Evolutionary conservation across 176 grass and related monocot species (phyloP).

Genomic region (Musa schizocarpa): DNA sequence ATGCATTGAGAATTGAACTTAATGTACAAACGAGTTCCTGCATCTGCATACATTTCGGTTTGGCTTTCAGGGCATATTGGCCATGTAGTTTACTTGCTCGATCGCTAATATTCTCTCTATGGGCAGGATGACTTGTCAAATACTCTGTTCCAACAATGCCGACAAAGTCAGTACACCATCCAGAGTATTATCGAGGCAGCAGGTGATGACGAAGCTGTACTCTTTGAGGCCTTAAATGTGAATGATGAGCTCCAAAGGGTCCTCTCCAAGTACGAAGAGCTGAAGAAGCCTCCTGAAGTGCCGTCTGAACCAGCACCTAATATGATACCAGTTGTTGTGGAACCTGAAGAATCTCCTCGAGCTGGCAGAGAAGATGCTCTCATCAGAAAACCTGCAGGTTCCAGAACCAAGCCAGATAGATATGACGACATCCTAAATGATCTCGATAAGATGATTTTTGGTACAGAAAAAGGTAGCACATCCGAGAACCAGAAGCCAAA

Average conservation of each 20-base stretch:
- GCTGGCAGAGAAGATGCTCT: constrained; percentile 37
- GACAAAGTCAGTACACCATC: constrained; percentile 56
- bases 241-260: constrained; percentile 80
- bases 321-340: constrained; percentile 63
- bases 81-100: no score
- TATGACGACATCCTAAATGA: constrained; percentile 45
- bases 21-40: no score
- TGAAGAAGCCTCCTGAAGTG: constrained; percentile 43
- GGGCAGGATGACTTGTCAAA: constrained; percentile 80
- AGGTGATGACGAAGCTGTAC: constrained; percentile 50
- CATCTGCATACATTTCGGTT: not conserved
- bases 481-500: constrained; percentile 29
- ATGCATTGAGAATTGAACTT: no score
- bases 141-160: constrained; percentile 82
- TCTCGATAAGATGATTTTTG: constrained; percentile 52
- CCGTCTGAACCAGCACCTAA: constrained; percentile 61
- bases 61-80: not conserved
- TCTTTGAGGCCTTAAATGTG: constrained; percentile 77
- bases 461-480: constrained; percentile 48
- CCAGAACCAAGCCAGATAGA: constrained; percentile 8
- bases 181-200: constrained; percentile 69
- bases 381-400: constrained; percentile 24
- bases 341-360: constrained; percentile 46
- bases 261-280: constrained; percentile 63
- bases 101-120: not conserved